Evolutionary conservation across 1,139 yeast species (phyloP).

Genomic region (Taphrina wiesneri): DNA sequence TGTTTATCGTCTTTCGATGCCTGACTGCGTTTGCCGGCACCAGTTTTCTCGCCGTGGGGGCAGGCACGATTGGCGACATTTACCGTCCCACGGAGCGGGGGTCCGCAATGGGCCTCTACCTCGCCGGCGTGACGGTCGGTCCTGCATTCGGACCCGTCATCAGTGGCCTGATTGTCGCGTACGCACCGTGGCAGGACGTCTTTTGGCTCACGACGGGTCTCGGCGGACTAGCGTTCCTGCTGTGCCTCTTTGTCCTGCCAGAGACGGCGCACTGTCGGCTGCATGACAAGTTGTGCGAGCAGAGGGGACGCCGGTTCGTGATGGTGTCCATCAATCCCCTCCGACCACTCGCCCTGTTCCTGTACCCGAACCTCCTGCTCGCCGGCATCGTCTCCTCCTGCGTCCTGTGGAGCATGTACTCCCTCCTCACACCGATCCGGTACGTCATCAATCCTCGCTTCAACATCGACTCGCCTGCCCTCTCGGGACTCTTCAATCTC

Average conservation of each 20-base stretch:
- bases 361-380: constrained; percentile 50
- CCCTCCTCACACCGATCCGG: constrained; percentile 57
- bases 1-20: constrained; percentile 66
- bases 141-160: constrained; percentile 54
- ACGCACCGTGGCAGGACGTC: constrained; percentile 55
- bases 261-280: constrained; percentile 47
- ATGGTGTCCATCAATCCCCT: constrained; percentile 53
- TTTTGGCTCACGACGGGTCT: constrained; percentile 53
- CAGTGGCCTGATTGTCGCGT: constrained; percentile 54
- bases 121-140: constrained; percentile 46
- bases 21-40: constrained; percentile 79
- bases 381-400: constrained; percentile 52
- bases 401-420: constrained; percentile 54
- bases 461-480: constrained; percentile 51
- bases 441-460: constrained; percentile 58
- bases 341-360: constrained; percentile 49
- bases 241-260: constrained; percentile 47
- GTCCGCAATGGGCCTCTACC: constrained; percentile 54
- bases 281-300: constrained; percentile 10
- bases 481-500: constrained; percentile 55
- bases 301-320: constrained; percentile 46
- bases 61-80: constrained; percentile 63
- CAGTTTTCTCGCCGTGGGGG: constrained; percentile 84
- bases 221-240: constrained; percentile 45
- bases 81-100: constrained; percentile 54